Evolutionary conservation across 257 asterid species (phyloP).

Genomic region (Prunella vulgaris): DNA sequence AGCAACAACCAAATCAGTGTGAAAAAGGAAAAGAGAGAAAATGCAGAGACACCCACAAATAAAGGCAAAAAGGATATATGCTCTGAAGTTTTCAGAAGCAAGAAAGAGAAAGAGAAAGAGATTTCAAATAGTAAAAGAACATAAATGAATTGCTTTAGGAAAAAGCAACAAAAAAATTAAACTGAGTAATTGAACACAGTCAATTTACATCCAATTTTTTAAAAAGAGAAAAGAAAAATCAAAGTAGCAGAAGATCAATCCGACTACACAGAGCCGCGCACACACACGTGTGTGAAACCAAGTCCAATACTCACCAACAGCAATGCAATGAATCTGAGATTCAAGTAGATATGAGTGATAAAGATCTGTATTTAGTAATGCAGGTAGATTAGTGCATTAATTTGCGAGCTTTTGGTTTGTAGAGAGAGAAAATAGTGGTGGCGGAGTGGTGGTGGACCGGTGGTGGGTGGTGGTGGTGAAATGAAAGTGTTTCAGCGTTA

Average conservation of each 20-base stretch:
- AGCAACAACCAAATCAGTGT: neutral
- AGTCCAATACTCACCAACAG: constrained; percentile 28
- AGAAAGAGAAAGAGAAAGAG: neutral
- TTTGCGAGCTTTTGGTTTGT: neutral
- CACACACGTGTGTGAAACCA: neutral
- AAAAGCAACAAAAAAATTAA: neutral
- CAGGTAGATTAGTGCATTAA: constrained; percentile 1
- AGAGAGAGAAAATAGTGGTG: constrained; percentile 33
- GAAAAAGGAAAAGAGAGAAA: neutral
- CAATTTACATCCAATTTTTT: constrained; percentile 19
- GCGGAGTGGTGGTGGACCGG: constrained; percentile 22
- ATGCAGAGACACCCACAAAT: neutral
- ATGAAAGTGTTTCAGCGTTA: constrained; percentile 35
- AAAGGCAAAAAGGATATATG: neutral
- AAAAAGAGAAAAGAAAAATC: too few relatives aligned
- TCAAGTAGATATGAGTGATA: constrained; percentile 1
- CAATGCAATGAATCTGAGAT: constrained; percentile 22
- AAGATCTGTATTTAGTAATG: constrained; percentile 33
- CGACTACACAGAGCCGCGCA: neutral
- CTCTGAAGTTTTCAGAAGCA: constrained; percentile 17
- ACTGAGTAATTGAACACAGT: neutral
- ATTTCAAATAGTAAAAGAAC: constrained; percentile 15
- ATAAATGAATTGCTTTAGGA: constrained; percentile 23
- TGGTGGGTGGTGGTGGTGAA: constrained; percentile 25
- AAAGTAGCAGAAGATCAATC: constrained; percentile 18